Evolutionary conservation across 2,329 filamentous ascomycete genomes (phyloP), one percentile per base, ranked within the genome.

Genomic region (Leptographium lundbergii): DNA sequence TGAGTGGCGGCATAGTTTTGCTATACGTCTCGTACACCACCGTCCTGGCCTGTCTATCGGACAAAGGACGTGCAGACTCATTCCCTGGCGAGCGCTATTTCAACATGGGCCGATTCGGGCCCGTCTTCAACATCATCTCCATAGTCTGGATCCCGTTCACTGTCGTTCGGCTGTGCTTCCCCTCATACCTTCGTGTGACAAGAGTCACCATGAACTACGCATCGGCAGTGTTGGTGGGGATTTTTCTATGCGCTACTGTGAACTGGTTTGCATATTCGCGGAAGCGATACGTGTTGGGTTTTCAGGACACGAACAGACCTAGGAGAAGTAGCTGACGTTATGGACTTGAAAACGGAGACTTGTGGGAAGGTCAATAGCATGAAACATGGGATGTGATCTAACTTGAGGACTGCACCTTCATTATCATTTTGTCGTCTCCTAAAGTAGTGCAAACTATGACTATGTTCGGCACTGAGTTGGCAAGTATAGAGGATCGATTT

Each of bases 131-230:
- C 56, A 22, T 42, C 19, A 22, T 52, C 22, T 29, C 59, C 7
- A 4, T 60, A 9, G 22, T n/a, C 51, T 60, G 59, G 55, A 55
- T 57, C 19, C n/a, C n/a, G 4, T 56, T 60, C 19, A 32, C 52
- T 2, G 27, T 52, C 17, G 45, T 60, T 17, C 57, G 29, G 29
- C 45, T 60, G 19, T 55, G 52, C 32, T 60, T 60, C 25, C 59
- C 59, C 19, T 32, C 54, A 2, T 55, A 54, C 34, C 9, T 57
- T 4, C 59, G 56, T 2, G 42, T 50, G 17, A 57, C 25, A 17
- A 50, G 14, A 27, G 3, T 19, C 24, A 57, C 25, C 4, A 59
- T 57, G 58, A 59, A 57, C 48, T 59, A 32, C 22, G 54, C 58
- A 1, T 51, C 54, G 39, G 57, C 55, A 10, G 53, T 56, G 5